Base-by-base conservation (phyloP, 1,139 yeast species). In the Taphrina confusa region DNA sequence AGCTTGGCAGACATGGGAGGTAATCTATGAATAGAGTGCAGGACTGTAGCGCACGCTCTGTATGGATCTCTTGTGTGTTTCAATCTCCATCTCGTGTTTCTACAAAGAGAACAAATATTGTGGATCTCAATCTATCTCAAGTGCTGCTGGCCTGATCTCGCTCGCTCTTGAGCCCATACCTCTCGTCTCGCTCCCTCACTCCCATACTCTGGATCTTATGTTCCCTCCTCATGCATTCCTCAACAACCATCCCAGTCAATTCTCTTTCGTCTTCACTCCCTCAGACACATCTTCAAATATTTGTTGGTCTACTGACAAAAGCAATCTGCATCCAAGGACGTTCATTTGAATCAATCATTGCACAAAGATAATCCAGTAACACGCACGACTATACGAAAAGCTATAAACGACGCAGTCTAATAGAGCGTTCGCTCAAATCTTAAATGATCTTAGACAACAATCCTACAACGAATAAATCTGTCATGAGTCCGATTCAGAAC, bases 11-110 rank as follows among this genome's bases (percentile, higher is more conserved):
- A n/a, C n/a, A n/a, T n/a, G n/a, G n/a, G n/a, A n/a, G n/a, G n/a
- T n/a, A n/a, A n/a, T 37, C 42, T 37, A n/a, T 25, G 20, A 37
- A 37, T 37, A 37, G 27, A 37, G 42, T 37, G 42, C 42, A 37
- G 20, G 18, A 25, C n/a, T n/a, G 25, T 5, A 18, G 9, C 42
- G 42, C n/a, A n/a, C n/a, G n/a, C n/a, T n/a, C n/a, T n/a, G n/a
- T n/a, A n/a, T n/a, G n/a, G n/a, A n/a, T n/a, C n/a, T n/a, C n/a
- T n/a, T 16, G 22, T 2, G 42, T 25, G 42, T 37, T 18, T 37
- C 42, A 37, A 18, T 12, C 11, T 25, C 8, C 11, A 28, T 37
- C 42, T 37, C 42, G 25, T n/a, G 8, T 37, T 11, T 37, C 42
- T 37, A 8, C 25, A 37, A 37, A 18, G 25, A 37, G 42, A 37